A percentile compares a stretch with the other conserved stretches of the same genome.
These are phyloP conservation scores for Fusarium sp. DNA, from an alignment of 2,329 filamentous ascomycete species.

Conservation along the genomic window DNA sequence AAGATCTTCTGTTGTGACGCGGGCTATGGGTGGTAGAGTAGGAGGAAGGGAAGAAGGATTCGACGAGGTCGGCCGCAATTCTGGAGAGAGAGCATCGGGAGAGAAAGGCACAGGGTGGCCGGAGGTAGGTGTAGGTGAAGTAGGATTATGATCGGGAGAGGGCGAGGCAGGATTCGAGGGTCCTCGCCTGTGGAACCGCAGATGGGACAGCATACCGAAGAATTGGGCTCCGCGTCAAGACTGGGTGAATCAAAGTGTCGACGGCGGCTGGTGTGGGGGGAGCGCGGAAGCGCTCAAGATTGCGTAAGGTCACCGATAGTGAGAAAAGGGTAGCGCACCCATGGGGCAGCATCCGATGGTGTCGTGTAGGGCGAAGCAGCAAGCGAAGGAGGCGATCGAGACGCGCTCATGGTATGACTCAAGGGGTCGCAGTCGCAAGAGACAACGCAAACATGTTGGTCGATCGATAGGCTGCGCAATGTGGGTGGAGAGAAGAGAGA, in stretches of 20 bases:
- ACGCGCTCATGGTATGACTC: conserved; percentile 46
- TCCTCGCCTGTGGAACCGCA: conserved; percentile 69
- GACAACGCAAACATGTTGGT: conserved; percentile 40
- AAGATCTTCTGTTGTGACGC: conserved; percentile 58
- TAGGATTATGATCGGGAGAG: conserved; percentile 59
- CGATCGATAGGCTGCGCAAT: conserved; percentile 9
- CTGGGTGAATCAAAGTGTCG: conserved; percentile 36
- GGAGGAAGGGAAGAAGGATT: conserved; percentile 57
- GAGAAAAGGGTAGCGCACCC: conserved; percentile 32
- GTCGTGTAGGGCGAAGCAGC: conserved; percentile 32
- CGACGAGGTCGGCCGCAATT: conserved; percentile 50
- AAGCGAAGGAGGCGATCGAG: conserved; percentile 36
- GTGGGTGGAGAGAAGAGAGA: conserved; percentile 12
- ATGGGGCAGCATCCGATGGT: conserved; percentile 35
- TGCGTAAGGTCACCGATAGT: conserved; percentile 30
- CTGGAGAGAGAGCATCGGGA: conserved; percentile 54
- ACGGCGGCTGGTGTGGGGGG: conserved; percentile 32
- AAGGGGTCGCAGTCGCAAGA: conserved; percentile 35
- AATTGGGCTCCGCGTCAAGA: conserved; percentile 33
- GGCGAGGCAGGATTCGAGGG: conserved; percentile 67
- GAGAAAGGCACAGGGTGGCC: conserved; percentile 55
- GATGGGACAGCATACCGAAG: conserved; percentile 61
- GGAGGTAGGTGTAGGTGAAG: conserved; percentile 49
- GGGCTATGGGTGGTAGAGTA: conserved; percentile 62
- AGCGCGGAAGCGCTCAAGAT: conserved; percentile 25